Conservation (phyloP, 1,284 basidiomycete genomes). For the Pisolithus thermaeus region DNA sequence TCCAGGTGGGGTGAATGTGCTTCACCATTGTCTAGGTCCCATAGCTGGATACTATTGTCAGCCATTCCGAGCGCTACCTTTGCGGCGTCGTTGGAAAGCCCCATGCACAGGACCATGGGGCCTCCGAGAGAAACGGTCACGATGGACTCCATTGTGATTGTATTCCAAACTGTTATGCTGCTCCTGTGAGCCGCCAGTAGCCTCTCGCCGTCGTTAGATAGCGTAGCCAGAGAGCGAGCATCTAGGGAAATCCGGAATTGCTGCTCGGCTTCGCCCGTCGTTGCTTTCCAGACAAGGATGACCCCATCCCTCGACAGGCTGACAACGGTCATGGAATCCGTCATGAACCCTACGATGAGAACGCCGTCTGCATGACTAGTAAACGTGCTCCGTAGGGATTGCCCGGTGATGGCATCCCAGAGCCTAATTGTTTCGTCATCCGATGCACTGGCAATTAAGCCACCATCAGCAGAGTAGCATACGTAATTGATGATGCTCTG, state of each 20-base stretch:
- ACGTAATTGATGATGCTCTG: conserved; percentile 6
- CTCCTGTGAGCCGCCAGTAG: not conserved
- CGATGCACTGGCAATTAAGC: conserved; percentile 33
- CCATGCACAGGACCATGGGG: conserved; percentile 2
- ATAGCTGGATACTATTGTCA: not conserved
- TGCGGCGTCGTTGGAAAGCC: not conserved
- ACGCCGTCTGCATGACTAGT: not conserved
- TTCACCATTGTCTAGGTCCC: not conserved
- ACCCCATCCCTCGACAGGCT: conserved; percentile 32
- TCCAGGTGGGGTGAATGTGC: not conserved
- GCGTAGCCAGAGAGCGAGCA: not conserved
- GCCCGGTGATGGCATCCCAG: conserved; percentile 4
- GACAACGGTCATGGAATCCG: conserved; percentile 6
- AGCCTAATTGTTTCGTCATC: conserved; percentile 3
- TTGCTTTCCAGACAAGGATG: not conserved
- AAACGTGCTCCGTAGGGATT: not conserved
- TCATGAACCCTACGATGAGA: conserved; percentile 7
- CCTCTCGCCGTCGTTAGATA: not conserved
- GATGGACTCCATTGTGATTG: not conserved
- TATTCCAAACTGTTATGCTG: not conserved
- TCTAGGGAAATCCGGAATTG: not conserved
- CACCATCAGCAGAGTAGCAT: conserved; percentile 11
- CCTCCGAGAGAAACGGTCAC: not conserved
- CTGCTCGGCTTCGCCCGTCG: not conserved
- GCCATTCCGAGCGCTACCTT: not conserved